Conservation (phyloP, 768 basidiomycete genomes). For the Exsudoporus frostii region DNA sequence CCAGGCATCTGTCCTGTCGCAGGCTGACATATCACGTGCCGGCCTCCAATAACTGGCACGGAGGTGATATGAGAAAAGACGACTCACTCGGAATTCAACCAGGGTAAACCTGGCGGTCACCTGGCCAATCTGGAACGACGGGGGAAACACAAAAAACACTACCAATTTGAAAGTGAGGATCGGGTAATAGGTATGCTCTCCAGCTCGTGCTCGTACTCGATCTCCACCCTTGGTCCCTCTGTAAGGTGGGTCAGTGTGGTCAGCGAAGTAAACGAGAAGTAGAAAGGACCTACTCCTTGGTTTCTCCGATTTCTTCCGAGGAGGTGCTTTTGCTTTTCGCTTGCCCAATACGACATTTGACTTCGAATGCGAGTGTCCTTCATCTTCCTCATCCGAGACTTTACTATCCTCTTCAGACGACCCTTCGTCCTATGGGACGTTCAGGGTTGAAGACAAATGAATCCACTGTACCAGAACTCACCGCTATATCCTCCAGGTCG, state of each 20-base stretch:
- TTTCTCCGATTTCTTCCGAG: conserved; percentile 56
- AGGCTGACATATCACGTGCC: neutral
- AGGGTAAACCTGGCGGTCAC: neutral
- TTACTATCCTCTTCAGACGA: conserved; percentile 42
- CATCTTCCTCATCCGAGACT: conserved; percentile 40
- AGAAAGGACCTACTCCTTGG: conserved; percentile 51
- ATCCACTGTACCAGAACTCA: conserved; percentile 32
- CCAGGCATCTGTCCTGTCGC: neutral
- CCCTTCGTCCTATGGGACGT: conserved; percentile 30
- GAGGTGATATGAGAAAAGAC: neutral
- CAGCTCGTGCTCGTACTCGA: conserved; percentile 95
- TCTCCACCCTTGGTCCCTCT: conserved; percentile 83
- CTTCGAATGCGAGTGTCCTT: conserved; percentile 36
- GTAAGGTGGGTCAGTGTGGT: conserved; percentile 16
- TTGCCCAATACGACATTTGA: conserved; percentile 57
- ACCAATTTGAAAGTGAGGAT: conserved; percentile 54
- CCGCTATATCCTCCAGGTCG: conserved; percentile 65
- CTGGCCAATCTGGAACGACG: neutral
- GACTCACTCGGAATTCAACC: neutral
- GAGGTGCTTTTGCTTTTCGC: conserved; percentile 55
- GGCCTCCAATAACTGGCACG: neutral
- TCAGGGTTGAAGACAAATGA: conserved; percentile 19
- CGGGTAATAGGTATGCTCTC: conserved; percentile 60
- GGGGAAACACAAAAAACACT: conserved; percentile 16
- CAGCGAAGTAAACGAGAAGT: neutral